Evolutionary conservation across 768 basidiomycete genomes (phyloP).

Genomic region (Mycena vulgaris): DNA sequence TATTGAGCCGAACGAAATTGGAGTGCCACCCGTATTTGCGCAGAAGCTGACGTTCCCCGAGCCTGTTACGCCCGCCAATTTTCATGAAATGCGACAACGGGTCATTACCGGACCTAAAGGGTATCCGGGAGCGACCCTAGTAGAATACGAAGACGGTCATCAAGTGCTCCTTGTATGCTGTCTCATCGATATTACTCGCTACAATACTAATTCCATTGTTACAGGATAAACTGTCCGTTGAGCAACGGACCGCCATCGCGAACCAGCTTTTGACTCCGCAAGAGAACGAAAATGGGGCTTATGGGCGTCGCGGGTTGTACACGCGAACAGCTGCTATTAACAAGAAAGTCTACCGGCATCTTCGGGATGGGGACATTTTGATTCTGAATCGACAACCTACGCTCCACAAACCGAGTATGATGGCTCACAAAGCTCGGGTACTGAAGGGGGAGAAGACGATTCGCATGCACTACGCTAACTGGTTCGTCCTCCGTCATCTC

Average conservation of each 20-base stretch:
- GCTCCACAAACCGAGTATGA: conserved; percentile 99
- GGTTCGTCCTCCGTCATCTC: conserved; percentile 65
- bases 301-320: conserved; percentile 69
- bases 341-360: conserved; percentile 98
- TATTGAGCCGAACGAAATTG: conserved; percentile 99
- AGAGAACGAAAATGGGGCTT: conserved; percentile 72
- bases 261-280: conserved; percentile 95
- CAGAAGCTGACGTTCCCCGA: conserved; percentile 97
- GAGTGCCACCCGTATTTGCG: conserved; percentile 97
- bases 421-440: conserved; percentile 95
- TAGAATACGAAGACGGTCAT: conserved; percentile 95
- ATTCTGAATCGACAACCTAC: conserved; percentile 99
- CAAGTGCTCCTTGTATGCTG: conserved; percentile 82
- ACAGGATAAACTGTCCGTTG: conserved; percentile 88
- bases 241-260: conserved; percentile 95
- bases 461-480: conserved; percentile 99
- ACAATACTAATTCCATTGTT: conserved; percentile 18
- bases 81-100: conserved; percentile 87
- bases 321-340: conserved; percentile 88
- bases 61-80: conserved; percentile 93
- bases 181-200: neutral
- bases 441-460: conserved; percentile 98
- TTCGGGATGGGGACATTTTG: conserved; percentile 94
- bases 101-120: conserved; percentile 92
- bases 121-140: conserved; percentile 94